A percentile compares a stretch with the other conserved stretches of the same genome.
These are phyloP conservation scores for Rutstroemia sp. DNA, from an alignment of 2,329 filamentous ascomycete species.

Conservation along the genomic window DNA sequence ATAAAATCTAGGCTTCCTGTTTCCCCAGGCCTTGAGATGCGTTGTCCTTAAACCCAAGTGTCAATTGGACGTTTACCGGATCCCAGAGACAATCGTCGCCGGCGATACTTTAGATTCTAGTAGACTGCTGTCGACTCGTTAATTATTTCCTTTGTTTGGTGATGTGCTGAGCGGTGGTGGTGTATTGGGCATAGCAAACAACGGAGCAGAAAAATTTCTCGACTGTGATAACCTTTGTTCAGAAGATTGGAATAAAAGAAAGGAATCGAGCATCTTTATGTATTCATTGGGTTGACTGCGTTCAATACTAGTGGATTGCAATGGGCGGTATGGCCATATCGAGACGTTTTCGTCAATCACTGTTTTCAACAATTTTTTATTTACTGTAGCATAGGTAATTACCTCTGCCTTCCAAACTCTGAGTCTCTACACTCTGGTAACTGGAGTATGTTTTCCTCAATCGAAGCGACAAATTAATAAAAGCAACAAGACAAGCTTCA, in stretches of 20 bases:
- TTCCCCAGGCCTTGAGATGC: too few species aligned
- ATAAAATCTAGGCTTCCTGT: too few species aligned
- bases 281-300: slow-evolving; percentile 17
- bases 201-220: slow-evolving; percentile 9
- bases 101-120: too few species aligned
- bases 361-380: slow-evolving; percentile 19
- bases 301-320: slow-evolving; percentile 16
- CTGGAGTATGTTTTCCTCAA: too few species aligned
- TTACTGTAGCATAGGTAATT: neutral
- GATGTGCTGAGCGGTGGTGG: slow-evolving; percentile 2
- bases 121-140: too few species aligned
- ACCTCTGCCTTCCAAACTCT: neutral
- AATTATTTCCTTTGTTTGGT: slow-evolving; percentile 8
- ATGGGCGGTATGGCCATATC: slow-evolving; percentile 16
- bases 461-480: too few species aligned
- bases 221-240: slow-evolving; percentile 24
- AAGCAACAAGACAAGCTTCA: too few species aligned
- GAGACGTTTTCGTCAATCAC: slow-evolving; percentile 27
- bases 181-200: slow-evolving; percentile 12
- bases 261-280: slow-evolving; percentile 27
- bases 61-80: too few species aligned
- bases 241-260: slow-evolving; percentile 20
- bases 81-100: too few species aligned
- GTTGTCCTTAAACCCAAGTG: too few species aligned
- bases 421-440: too few species aligned